These are phyloP conservation scores for Ganoderma lingzhi DNA, from an alignment of 1,284 basidiomycete species.

Conservation along the genomic window DNA sequence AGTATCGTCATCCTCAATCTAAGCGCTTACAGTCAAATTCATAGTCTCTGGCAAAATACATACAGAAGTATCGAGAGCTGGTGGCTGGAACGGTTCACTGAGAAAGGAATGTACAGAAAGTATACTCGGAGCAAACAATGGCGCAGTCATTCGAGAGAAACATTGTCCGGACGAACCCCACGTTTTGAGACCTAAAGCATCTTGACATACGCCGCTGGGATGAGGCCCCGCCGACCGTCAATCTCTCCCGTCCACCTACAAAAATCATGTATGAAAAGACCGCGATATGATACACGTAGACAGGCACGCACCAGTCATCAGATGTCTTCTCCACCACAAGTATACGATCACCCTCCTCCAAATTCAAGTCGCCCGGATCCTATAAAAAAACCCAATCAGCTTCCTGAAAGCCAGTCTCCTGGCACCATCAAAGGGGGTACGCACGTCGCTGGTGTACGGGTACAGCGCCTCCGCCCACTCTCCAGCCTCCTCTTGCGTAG, in stretches of 20 bases:
- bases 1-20: neutral
- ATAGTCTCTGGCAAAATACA: neutral
- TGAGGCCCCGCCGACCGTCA: conserved; percentile 68
- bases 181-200: conserved; percentile 42
- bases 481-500: conserved; percentile 52
- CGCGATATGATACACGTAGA: neutral
- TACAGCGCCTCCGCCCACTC: conserved; percentile 84
- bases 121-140: neutral
- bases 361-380: conserved; percentile 72
- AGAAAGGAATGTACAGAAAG: neutral
- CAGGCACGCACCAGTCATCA: conserved; percentile 70
- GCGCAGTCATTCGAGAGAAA: neutral
- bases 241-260: conserved; percentile 80
- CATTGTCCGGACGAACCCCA: neutral
- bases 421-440: conserved; percentile 30
- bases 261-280: neutral
- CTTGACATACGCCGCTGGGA: conserved; percentile 81
- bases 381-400: conserved; percentile 37
- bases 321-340: conserved; percentile 70
- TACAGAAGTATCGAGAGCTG: neutral
- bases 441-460: conserved; percentile 72
- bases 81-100: neutral
- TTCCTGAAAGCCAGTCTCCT: neutral
- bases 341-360: conserved; percentile 63
- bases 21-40: conserved; percentile 10